phyloP scores from a whole-genome alignment of 1,284 basidiomycete species.

The Apiotrichum gamsii region DNA sequence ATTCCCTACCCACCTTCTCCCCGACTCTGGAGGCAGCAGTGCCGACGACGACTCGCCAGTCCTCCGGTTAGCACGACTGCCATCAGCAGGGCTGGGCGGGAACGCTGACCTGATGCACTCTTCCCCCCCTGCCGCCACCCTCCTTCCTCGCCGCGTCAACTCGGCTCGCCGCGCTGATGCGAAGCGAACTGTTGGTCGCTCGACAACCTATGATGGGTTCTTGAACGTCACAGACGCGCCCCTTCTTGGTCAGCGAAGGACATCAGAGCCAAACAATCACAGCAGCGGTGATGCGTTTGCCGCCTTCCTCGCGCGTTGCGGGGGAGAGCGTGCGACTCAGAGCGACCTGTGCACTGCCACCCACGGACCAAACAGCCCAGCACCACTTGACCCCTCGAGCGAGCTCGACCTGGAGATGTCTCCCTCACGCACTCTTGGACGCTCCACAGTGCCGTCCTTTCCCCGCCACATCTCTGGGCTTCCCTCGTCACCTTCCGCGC shows the following conservation, averaged over 20 bases:
- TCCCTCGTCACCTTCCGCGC: not conserved
- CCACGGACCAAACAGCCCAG: not conserved
- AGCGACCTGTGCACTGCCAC: slow-evolving; percentile 4
- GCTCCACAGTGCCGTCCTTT: not conserved
- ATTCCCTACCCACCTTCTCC: not conserved
- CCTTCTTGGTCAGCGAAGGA: not conserved
- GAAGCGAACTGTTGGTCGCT: too few species aligned
- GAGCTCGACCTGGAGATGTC: slow-evolving; percentile 4
- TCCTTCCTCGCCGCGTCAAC: slow-evolving; percentile 11
- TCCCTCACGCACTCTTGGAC: not conserved
- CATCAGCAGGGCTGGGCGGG: not conserved
- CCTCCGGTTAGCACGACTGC: slow-evolving; percentile 1
- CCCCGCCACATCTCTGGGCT: not conserved
- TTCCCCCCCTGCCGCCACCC: slow-evolving; percentile 10
- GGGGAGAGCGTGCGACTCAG: slow-evolving; percentile 2
- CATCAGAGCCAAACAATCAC: slow-evolving; percentile 6
- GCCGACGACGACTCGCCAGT: slow-evolving; percentile 1
- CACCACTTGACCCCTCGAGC: not conserved
- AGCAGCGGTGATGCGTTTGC: slow-evolving; percentile 1
- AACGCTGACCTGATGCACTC: not conserved
- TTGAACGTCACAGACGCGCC: not conserved
- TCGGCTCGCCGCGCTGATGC: not conserved
- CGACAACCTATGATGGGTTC: not conserved
- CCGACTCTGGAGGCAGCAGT: not conserved
- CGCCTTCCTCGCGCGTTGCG: slow-evolving; percentile 7